Conservation (phyloP, 352 stramenopile species). For the Phytopythium mirpurense region DNA sequence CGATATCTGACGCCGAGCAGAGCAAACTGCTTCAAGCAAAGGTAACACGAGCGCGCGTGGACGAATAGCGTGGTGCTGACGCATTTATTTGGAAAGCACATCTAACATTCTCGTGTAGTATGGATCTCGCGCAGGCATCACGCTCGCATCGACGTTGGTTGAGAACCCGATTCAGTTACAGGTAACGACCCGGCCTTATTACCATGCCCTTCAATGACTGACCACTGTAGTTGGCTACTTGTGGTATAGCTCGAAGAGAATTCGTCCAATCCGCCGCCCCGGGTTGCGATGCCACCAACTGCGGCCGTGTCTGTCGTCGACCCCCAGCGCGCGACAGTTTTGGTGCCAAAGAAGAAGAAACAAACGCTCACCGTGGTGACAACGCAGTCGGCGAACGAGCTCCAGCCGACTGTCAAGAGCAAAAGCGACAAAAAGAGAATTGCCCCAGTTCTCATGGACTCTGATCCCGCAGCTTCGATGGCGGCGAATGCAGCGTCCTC, state of each 20-base stretch:
- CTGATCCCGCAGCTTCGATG: slow-evolving; percentile 5
- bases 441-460: slow-evolving; percentile 35
- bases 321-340: slow-evolving; percentile 30
- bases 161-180: slow-evolving; percentile 80
- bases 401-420: slow-evolving; percentile 21
- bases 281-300: slow-evolving; percentile 8
- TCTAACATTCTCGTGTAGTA: slow-evolving; percentile 39
- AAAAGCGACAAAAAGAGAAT: slow-evolving; percentile 72
- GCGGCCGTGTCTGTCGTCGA: slow-evolving; percentile 1
- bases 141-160: slow-evolving; percentile 67
- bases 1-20: slow-evolving; percentile 65
- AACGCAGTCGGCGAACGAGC: slow-evolving; percentile 2
- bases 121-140: slow-evolving; percentile 73
- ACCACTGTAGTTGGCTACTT: neutral
- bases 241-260: slow-evolving; percentile 59
- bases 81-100: neutral
- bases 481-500: slow-evolving; percentile 48
- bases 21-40: slow-evolving; percentile 80
- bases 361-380: neutral
- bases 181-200: slow-evolving; percentile 15
- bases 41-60: slow-evolving; percentile 17
- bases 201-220: too few species aligned
- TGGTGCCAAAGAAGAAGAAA: slow-evolving; percentile 63
- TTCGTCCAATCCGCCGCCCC: slow-evolving; percentile 17
- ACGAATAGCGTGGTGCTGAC: too few species aligned